Base-by-base conservation (phyloP, 148 eudicot genomes). In the Dysphania ambrosioides region DNA sequence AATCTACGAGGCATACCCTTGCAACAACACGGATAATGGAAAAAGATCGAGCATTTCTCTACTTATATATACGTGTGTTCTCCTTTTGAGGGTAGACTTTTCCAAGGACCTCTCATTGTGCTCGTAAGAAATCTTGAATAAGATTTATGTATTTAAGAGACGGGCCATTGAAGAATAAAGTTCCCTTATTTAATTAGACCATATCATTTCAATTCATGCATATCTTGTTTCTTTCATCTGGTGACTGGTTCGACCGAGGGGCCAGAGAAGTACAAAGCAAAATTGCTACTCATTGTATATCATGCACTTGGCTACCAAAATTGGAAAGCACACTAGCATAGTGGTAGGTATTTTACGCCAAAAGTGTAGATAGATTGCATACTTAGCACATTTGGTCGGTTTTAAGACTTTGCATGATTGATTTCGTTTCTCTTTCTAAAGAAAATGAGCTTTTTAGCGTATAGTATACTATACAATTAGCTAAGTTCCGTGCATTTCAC, bases 281-380 rank as follows among this genome's bases (percentile, higher is more conserved):
- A 70, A 49, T 36, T 11, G 70, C 19, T 66, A 66, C 51, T 35
- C 36, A 65, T 32, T 63, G n/a, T n/a, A 12, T 21, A 36, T 36
- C 70, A 66, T 66, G 70, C 51, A 66, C 70, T 6, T 66, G 70
- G 27, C 41, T 66, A 40, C 49, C 40, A 66, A n/a, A 40, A 38
- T 66, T 66, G 70, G 24, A 66, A 66, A 40, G 21, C 6, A 1
- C n/a, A n/a, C n/a, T n/a, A n/a, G n/a, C 6, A 1, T 27, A 1
- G 68, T 36, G 44, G 68, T 65, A 36, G 42, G 68, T 65, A 15
- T 10, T 24, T 63, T 34, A 11, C 29, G 36, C 68, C 8, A 2
- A 66, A 40, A 38, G 23, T 19, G 34, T 18, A 66, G 70, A 40
- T 40, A 23, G 41, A 36, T 27, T 34, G 27, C n/a, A 34, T 21